Base-by-base conservation (phyloP, 176 grass and related monocot genomes). In the Zea luxurians region DNA sequence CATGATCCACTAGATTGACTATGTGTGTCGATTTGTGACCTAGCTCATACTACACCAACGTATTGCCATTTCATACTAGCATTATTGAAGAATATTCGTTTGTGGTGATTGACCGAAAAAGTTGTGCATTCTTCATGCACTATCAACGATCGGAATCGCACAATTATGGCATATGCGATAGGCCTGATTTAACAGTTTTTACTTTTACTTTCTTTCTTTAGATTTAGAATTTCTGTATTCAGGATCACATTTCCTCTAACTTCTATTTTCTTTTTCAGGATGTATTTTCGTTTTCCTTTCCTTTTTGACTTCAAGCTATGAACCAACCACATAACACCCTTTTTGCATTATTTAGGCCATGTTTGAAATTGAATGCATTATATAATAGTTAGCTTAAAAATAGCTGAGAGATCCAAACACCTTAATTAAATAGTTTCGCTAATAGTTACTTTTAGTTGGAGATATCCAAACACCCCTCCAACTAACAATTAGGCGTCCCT, bases 1-100 rank as follows among this genome's bases (percentile, higher is more conserved):
- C 57, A 63, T 36, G 47, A 80, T 68, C 42, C 77, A 74, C 52
- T 77, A 47, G 17, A 45, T 47, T 71, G 57, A 41, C 72, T 42
- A 2, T 79, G 66, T 55, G 16, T n/a, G 48, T 37, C 16, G 52
- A 6, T 54, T 0, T 59, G 27, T 35, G 5, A 1, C 17, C 4
- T 61, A 35, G 3, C 61, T 50, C 77, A 61, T 48, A 68, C 20
- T 52, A 72, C 63, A 68, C 12, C 35, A 37, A 8, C 8, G 16
- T 17, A 37, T 64, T 66, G 16, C 7, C n/a, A 20, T 75, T 68
- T 75, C 52, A 44, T 18, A 60, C 21, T 46, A 54, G 16, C 80
- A 74, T 74, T 17, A 54, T 44, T 64, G 37, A 66, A 18, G 46
- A 73, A 15, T 52, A 73, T n/a, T 42, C 36, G 55, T 74, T 53